Evolutionary conservation across 2,329 filamentous ascomycete species (phyloP), one percentile per base, ranked within the genome.

Genomic region (Aspergillus caelatus): DNA sequence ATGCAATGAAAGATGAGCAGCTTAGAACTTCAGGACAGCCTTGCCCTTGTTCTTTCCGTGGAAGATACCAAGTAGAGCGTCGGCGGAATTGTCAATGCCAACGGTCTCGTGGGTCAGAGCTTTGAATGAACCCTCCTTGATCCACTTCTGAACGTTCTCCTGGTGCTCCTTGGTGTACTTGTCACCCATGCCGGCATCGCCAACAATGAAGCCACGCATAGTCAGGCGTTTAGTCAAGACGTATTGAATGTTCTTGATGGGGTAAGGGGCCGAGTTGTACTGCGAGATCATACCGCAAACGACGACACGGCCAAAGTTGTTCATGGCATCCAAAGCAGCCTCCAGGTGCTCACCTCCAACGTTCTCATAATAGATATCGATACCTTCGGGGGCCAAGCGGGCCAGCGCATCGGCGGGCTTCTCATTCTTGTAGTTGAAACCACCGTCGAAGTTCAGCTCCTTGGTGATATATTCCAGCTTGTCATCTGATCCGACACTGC

Each of bases 371-470:
- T 93, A 93, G 74, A 93, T 92, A 72, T 96, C 92, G 65, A 96
- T 85, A 5, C 92, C 92, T 14, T 93, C 78, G 0, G 92, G 91
- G 0, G 91, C 91, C 21, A 95, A 83, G 62, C 91, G 84, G 67
- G 82, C 78, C 61, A 96, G 83, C 0, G 91, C 92, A 12, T 89
- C 89, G 0, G 79, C 74, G 0, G 91, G 85, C 69, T 85, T 86
- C 81, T 95, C 91, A 69, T 87, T 93, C 85, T 95, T 94, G 84
- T 96, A 96, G 83, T 96, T 95, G 71, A 94, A 95, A 10, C 89
- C 92, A 19, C 77, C 85, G 72, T 93, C 89, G 74, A 93, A 93
- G 30, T 84, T 83, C 39, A 93, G 84, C 56, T 91, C 88, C 60
- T 90, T 87, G 61, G 77, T 81, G 75, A 93, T 90, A 76, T 88